phyloP scores from a whole-genome alignment of 495 filamentous ascomycete species.

The Lasiosphaeris hirsuta region DNA sequence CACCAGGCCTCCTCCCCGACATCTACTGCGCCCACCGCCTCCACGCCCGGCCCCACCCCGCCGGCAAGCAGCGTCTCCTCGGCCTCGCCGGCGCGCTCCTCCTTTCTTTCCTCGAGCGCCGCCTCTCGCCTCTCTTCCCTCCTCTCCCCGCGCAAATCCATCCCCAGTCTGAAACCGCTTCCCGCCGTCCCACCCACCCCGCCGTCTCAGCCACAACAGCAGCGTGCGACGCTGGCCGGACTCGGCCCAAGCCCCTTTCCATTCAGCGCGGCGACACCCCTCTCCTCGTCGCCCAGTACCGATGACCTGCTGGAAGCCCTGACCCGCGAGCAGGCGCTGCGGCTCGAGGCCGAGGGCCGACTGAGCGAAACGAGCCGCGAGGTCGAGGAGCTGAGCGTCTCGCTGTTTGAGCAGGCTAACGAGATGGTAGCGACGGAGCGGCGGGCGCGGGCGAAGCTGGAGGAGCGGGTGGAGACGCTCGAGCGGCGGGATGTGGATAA shows the following conservation, averaged over 20 bases:
- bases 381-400: constrained; percentile 83
- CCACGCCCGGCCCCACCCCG: constrained; percentile 13
- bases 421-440: constrained; percentile 95
- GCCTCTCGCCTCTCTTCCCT: constrained; percentile 61
- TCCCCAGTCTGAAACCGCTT: constrained; percentile 23
- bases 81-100: constrained; percentile 33
- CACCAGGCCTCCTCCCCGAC: constrained; percentile 5
- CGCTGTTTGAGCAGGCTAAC: constrained; percentile 90
- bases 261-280: neutral
- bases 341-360: constrained; percentile 70
- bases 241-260: neutral
- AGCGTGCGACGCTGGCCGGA: constrained; percentile 24
- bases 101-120: constrained; percentile 41
- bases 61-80: constrained; percentile 15
- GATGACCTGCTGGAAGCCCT: constrained; percentile 68
- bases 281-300: constrained; percentile 25
- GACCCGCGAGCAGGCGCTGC: constrained; percentile 64
- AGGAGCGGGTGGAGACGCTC: constrained; percentile 67
- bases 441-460: constrained; percentile 71
- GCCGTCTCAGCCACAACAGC: neutral
- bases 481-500: constrained; percentile 71
- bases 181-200: constrained; percentile 7
- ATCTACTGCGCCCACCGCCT: constrained; percentile 10
- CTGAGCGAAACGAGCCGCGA: constrained; percentile 70
- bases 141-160: constrained; percentile 57